These are phyloP conservation scores for Candida koratica DNA, from an alignment of 805 yeast species.

Conservation along the genomic window DNA sequence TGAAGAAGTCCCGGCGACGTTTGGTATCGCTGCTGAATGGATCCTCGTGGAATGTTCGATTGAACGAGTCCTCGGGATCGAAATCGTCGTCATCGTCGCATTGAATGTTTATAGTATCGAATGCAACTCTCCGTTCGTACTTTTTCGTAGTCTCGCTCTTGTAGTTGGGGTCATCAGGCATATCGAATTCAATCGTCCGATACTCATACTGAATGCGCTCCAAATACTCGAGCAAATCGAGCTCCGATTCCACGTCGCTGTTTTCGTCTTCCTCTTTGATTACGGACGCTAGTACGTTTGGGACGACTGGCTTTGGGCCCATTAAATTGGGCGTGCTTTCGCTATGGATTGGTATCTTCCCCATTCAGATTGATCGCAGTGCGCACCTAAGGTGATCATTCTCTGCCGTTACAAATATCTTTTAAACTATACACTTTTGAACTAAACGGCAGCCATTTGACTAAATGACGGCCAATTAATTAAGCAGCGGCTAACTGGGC, in stretches of 20 bases:
- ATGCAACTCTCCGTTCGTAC: conserved; percentile 42
- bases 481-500: conserved; percentile 8
- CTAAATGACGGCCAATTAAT: background rate
- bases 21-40: conserved; percentile 7
- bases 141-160: conserved; percentile 10
- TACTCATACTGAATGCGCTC: conserved; percentile 19
- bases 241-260: conserved; percentile 10
- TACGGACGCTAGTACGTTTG: background rate
- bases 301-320: background rate
- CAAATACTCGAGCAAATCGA: conserved; percentile 18
- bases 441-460: too few relatives aligned
- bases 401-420: too few relatives aligned
- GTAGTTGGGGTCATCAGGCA: conserved; percentile 14
- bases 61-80: conserved; percentile 14
- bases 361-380: too few relatives aligned
- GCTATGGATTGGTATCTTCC: background rate
- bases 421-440: background rate
- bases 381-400: too few relatives aligned
- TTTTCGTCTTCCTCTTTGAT: background rate
- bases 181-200: conserved; percentile 18
- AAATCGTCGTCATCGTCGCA: conserved; percentile 22
- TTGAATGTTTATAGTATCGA: conserved; percentile 48
- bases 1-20: conserved; percentile 14
- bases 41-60: conserved; percentile 4
- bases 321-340: conserved; percentile 2